These are phyloP conservation scores for Serpula lacrymans DNA, from an alignment of 768 basidiomycete genomes.

Conservation along the genomic window DNA sequence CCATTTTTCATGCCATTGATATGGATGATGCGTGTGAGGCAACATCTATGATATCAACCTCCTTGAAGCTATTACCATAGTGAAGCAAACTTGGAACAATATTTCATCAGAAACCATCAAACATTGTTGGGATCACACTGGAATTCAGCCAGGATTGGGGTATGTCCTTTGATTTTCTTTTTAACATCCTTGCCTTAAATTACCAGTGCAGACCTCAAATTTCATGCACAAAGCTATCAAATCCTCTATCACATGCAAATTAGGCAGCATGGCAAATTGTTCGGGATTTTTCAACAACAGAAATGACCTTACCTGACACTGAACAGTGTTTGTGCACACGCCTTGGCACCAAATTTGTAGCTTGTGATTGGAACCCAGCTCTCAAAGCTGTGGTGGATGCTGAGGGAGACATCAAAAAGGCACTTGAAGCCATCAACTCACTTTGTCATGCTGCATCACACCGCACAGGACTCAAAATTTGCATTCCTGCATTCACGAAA, in stretches of 20 bases:
- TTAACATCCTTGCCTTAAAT: too few relatives aligned
- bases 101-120: conserved; percentile 18
- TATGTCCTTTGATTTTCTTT: neutral
- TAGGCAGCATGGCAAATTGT: neutral
- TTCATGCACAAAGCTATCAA: too few relatives aligned
- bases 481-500: too few relatives aligned
- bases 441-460: too few relatives aligned
- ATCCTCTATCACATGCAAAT: neutral
- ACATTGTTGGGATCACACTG: conserved; percentile 8
- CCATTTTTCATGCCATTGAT: neutral
- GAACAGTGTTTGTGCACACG: conserved; percentile 6
- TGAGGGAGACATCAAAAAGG: conserved; percentile 6
- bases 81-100: conserved; percentile 25
- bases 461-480: too few relatives aligned
- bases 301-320: conserved; percentile 10
- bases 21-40: neutral
- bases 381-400: conserved; percentile 13
- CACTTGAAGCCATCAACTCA: neutral
- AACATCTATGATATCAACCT: conserved; percentile 34
- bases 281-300: conserved; percentile 7
- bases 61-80: conserved; percentile 32
- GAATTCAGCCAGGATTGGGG: conserved; percentile 1
- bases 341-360: conserved; percentile 9
- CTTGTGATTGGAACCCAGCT: conserved; percentile 12
- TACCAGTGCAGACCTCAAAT: too few relatives aligned